A percentile compares a stretch with the other conserved stretches of the same genome.
Evolutionary conservation across 2,329 filamentous ascomycete species (phyloP).

Genomic region (Fusarium sublunatum): DNA sequence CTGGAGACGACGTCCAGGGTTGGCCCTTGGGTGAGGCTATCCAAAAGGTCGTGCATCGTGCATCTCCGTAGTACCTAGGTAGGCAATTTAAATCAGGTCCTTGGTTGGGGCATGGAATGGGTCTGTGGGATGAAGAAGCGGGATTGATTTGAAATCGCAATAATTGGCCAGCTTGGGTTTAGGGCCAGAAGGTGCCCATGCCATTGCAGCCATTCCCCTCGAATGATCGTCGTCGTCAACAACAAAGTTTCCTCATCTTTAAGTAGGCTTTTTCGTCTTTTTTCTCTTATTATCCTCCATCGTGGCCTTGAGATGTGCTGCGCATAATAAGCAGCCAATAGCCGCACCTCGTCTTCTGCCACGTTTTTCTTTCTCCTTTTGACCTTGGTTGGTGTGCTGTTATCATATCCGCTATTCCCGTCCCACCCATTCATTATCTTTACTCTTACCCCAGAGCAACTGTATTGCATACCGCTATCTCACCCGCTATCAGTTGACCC

Average conservation of each 20-base stretch:
- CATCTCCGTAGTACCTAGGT: constrained; percentile 1
- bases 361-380: constrained; percentile 7
- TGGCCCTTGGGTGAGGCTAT: constrained; percentile 8
- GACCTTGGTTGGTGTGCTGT: constrained; percentile 10
- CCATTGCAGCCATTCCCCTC: constrained; percentile 25
- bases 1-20: constrained; percentile 1
- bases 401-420: too few relatives aligned
- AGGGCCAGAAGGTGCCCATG: constrained; percentile 23
- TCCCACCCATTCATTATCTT: constrained; percentile 47
- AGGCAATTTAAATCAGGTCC: not conserved
- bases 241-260: constrained; percentile 19
- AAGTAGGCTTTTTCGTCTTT: constrained; percentile 8
- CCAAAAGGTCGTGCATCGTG: constrained; percentile 12
- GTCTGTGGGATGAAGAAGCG: not conserved
- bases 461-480: constrained; percentile 47
- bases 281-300: constrained; percentile 1
- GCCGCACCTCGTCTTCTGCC: constrained; percentile 1
- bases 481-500: constrained; percentile 44
- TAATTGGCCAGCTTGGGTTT: constrained; percentile 25
- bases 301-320: not conserved
- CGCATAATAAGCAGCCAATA: constrained; percentile 7
- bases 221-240: constrained; percentile 19
- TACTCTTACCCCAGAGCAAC: constrained; percentile 44
- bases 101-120: too few relatives aligned
- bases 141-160: constrained; percentile 15